A percentile compares a stretch with the other conserved stretches of the same genome.
Evolutionary conservation across 192 early-diverging fungal species (phyloP).

Genomic region (Coemansia sp.): DNA sequence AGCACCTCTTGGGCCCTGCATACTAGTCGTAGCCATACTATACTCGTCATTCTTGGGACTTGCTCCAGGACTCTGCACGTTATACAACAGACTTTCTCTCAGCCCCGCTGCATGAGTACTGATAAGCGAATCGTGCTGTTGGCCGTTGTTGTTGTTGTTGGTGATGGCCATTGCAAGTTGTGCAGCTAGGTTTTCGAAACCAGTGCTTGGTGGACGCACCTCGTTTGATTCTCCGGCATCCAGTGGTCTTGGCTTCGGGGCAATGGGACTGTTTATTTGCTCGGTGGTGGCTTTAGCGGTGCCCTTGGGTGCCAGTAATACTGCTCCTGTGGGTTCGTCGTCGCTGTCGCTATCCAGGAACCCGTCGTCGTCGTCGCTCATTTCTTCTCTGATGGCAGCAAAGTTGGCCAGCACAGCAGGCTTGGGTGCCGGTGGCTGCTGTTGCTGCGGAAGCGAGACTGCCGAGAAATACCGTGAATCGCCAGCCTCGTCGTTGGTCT

Average conservation of each 20-base stretch:
- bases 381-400: not conserved
- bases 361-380: slow-evolving; percentile 5
- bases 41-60: not conserved
- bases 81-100: slow-evolving; percentile 3
- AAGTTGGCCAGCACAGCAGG: not conserved
- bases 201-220: slow-evolving; percentile 35
- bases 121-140: not conserved
- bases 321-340: not conserved
- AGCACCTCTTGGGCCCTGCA: not conserved
- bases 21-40: too few relatives aligned
- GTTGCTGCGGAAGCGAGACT: slow-evolving; percentile 4
- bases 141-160: not conserved
- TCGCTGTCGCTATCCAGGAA: slow-evolving; percentile 47
- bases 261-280: not conserved
- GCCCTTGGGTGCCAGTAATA: not conserved
- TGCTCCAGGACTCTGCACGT: not conserved
- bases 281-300: too few relatives aligned
- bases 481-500: not conserved
- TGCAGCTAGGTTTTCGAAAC: slow-evolving; percentile 38
- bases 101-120: slow-evolving; percentile 7
- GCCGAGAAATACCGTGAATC: slow-evolving; percentile 28
- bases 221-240: not conserved
- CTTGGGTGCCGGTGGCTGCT: slow-evolving; percentile 7
- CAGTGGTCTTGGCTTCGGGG: not conserved
- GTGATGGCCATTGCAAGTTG: slow-evolving; percentile 37